Percentiles rank a stretch among this genome's conserved stretches.
These are phyloP conservation scores for Carnegiea gigantea DNA, from an alignment of 179 eudicot genomes.

Conservation along the genomic window DNA sequence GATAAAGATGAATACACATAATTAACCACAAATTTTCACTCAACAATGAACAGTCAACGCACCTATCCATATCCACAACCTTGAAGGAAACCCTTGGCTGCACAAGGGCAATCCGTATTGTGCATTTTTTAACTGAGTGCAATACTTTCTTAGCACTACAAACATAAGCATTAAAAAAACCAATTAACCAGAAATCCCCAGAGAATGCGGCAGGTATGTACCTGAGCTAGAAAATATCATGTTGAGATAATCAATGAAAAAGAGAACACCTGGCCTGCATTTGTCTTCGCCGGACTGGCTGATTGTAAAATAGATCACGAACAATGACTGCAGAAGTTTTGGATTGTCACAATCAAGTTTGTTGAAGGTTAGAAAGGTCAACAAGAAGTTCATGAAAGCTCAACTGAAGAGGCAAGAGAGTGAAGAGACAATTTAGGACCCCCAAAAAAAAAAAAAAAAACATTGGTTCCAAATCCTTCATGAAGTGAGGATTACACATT, in stretches of 20 bases:
- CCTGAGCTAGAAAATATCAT: not conserved
- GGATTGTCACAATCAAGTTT: not conserved
- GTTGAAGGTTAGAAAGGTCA: constrained; percentile 2
- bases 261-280: constrained; percentile 69
- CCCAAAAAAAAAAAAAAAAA: not conserved
- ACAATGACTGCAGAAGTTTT: constrained; percentile 56
- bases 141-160: constrained; percentile 75
- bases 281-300: constrained; percentile 90
- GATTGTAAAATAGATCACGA: constrained; percentile 93
- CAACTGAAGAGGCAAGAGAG: constrained; percentile 11
- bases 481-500: no score
- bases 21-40: constrained; percentile 10
- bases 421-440: not conserved
- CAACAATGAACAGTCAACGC: constrained; percentile 12
- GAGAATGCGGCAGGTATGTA: not conserved
- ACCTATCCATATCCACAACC: constrained; percentile 81
- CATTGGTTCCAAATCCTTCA: not conserved
- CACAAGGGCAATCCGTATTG: constrained; percentile 70
- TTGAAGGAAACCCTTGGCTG: constrained; percentile 60
- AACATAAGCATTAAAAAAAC: constrained; percentile 19
- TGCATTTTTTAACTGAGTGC: constrained; percentile 64
- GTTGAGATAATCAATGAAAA: not conserved
- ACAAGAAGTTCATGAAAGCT: not conserved
- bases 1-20: constrained; percentile 17
- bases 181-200: constrained; percentile 8